Conservation (phyloP, 1,284 basidiomycete species). For the Cryptococcus sp. region DNA sequence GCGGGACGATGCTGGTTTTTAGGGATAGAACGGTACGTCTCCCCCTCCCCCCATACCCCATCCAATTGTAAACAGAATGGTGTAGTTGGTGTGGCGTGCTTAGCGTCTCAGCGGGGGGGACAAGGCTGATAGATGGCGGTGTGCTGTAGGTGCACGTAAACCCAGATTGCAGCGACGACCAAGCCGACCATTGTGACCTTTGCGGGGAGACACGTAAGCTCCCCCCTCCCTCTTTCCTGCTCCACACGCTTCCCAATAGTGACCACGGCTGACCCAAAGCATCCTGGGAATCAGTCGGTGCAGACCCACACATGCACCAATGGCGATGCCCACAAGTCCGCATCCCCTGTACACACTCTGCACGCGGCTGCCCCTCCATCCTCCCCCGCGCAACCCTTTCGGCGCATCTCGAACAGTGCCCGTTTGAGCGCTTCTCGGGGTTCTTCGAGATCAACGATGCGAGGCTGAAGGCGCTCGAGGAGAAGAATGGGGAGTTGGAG, state of each 20-base stretch:
- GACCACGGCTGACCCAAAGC: not conserved
- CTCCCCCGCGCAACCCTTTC: conserved; percentile 53
- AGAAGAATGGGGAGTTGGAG: conserved; percentile 56
- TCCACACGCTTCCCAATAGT: not conserved
- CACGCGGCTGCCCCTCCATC: conserved; percentile 59
- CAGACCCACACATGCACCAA: conserved; percentile 19
- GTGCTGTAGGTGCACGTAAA: conserved; percentile 1
- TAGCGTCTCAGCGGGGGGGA: no score
- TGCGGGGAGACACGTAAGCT: conserved; percentile 22
- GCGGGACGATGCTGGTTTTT: conserved; percentile 31
- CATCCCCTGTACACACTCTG: conserved; percentile 56
- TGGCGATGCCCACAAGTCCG: conserved; percentile 43
- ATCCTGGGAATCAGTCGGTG: conserved; percentile 11
- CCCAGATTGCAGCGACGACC: conserved; percentile 7
- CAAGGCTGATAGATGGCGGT: no score
- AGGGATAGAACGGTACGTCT: conserved; percentile 23
- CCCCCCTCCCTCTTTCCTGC: no score
- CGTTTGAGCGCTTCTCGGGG: conserved; percentile 62
- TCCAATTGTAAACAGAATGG: no score
- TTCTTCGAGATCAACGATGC: conserved; percentile 58
- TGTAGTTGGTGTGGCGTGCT: no score
- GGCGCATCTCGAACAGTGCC: conserved; percentile 56
- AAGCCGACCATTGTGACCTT: conserved; percentile 10
- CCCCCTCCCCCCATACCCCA: no score
- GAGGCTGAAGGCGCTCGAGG: conserved; percentile 50